Evolutionary conservation across 495 filamentous ascomycete genomes (phyloP).

Genomic region (Neurospora hispaniola): DNA sequence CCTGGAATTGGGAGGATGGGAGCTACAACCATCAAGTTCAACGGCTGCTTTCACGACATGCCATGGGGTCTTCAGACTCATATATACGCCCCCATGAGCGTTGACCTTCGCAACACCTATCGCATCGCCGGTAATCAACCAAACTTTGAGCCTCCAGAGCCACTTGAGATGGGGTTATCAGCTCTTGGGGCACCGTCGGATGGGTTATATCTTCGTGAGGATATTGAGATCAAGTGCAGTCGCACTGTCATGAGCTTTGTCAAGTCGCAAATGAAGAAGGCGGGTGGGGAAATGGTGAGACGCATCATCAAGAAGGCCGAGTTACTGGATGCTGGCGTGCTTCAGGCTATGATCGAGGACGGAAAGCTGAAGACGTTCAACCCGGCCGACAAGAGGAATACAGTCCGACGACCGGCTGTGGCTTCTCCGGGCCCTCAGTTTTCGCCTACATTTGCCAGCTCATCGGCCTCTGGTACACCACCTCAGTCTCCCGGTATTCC

Average conservation of each 20-base stretch:
- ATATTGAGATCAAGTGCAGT: slow-evolving; percentile 65
- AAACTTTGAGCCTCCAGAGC: slow-evolving; percentile 47
- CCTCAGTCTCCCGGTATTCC: slow-evolving; percentile 26
- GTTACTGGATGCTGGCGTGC: slow-evolving; percentile 36
- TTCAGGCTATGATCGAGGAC: slow-evolving; percentile 40
- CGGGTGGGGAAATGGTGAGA: slow-evolving; percentile 52
- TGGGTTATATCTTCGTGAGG: slow-evolving; percentile 65
- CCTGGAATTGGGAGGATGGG: slow-evolving; percentile 50
- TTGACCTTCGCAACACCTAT: slow-evolving; percentile 41
- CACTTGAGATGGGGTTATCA: slow-evolving; percentile 45
- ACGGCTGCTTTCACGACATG: slow-evolving; percentile 64
- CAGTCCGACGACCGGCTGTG: slow-evolving; percentile 14
- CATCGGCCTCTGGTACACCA: slow-evolving; percentile 13
- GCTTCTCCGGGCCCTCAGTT: slow-evolving; percentile 24
- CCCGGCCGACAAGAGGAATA: slow-evolving; percentile 29
- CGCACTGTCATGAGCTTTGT: slow-evolving; percentile 56
- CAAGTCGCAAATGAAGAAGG: slow-evolving; percentile 56
- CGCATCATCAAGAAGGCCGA: slow-evolving; percentile 59
- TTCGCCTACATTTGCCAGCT: slow-evolving; percentile 1
- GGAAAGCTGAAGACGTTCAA: slow-evolving; percentile 41
- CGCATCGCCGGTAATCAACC: slow-evolving; percentile 50
- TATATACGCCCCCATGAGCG: slow-evolving; percentile 53
- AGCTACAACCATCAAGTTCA: slow-evolving; percentile 56
- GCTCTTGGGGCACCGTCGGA: slow-evolving; percentile 42
- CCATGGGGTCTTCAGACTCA: slow-evolving; percentile 63